Percentiles rank a stretch among this genome's conserved stretches.
These are phyloP conservation scores for Zopfia rhizophila DNA, from an alignment of 2,329 filamentous ascomycete genomes.

Conservation along the genomic window DNA sequence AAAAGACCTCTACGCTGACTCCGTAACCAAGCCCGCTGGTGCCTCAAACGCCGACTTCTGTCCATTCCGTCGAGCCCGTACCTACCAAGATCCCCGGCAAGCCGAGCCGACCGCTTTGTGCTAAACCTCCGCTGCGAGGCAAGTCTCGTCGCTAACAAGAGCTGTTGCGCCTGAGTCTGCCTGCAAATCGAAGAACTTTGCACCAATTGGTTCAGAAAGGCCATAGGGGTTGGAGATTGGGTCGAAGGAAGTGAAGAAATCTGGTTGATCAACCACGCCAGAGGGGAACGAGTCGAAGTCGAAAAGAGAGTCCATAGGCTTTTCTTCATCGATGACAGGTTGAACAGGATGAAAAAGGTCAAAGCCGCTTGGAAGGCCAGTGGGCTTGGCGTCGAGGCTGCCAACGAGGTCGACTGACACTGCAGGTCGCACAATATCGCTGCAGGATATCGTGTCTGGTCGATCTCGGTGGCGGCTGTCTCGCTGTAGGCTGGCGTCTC, in stretches of 20 bases:
- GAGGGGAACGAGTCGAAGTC: slow-evolving; percentile 53
- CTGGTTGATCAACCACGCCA: slow-evolving; percentile 42
- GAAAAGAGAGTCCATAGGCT: slow-evolving; percentile 47
- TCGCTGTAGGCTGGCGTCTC: slow-evolving; percentile 53
- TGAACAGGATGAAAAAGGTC: slow-evolving; percentile 28
- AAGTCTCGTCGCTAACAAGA: slow-evolving; percentile 60
- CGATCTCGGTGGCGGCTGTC: slow-evolving; percentile 70
- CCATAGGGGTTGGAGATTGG: slow-evolving; percentile 43
- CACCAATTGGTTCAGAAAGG: slow-evolving; percentile 52
- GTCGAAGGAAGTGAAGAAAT: slow-evolving; percentile 49
- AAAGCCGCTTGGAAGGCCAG: slow-evolving; percentile 39
- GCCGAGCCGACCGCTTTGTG: slow-evolving; percentile 36
- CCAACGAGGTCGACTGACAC: slow-evolving; percentile 83
- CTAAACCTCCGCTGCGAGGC: slow-evolving; percentile 55
- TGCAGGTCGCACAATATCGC: slow-evolving; percentile 99
- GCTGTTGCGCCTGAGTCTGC: slow-evolving; percentile 58
- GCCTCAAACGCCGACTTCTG: slow-evolving; percentile 40
- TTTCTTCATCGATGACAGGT: slow-evolving; percentile 18
- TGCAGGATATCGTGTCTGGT: slow-evolving; percentile 99
- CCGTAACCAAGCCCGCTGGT: slow-evolving; percentile 38
- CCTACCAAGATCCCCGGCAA: slow-evolving; percentile 23
- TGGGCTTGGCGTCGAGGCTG: slow-evolving; percentile 33
- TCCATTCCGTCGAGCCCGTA: slow-evolving; percentile 35
- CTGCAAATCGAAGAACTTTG: slow-evolving; percentile 56
- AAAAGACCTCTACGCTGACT: slow-evolving; percentile 39